Percentiles rank a stretch among this genome's conserved stretches.
These are phyloP conservation scores for Hypholoma fasciculare DNA, from an alignment of 768 basidiomycete species.

Conservation along the genomic window DNA sequence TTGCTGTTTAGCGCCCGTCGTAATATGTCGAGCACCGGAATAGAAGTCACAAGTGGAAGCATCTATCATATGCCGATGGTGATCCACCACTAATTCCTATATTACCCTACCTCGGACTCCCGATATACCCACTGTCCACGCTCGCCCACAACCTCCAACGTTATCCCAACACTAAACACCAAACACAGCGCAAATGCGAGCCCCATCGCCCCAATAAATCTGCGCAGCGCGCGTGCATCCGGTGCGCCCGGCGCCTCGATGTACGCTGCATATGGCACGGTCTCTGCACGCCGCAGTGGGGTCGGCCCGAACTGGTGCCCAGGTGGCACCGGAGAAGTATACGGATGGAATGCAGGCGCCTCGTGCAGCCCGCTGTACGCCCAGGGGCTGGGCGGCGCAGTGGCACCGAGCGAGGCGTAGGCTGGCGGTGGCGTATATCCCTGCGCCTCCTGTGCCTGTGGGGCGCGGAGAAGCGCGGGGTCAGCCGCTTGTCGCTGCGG, in stretches of 20 bases:
- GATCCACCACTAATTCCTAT: too few species aligned
- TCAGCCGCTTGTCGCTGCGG: background rate
- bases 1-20: background rate
- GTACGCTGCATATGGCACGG: conserved; percentile 33
- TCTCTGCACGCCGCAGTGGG: conserved; percentile 18
- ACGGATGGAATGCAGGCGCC: conserved; percentile 2
- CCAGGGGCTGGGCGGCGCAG: background rate
- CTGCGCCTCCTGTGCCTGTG: background rate
- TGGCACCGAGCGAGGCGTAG: conserved; percentile 12
- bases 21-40: too few species aligned
- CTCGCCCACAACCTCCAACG: conserved; percentile 25
- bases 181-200: conserved; percentile 30
- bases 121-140: background rate
- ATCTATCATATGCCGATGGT: too few species aligned
- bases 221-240: conserved; percentile 35
- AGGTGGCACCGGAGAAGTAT: conserved; percentile 1
- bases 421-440: conserved; percentile 17
- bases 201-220: conserved; percentile 34
- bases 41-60: too few species aligned
- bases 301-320: conserved; percentile 22
- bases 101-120: background rate
- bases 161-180: conserved; percentile 25
- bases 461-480: background rate
- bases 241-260: conserved; percentile 33
- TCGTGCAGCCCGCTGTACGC: background rate